Evolutionary conservation across 192 early-diverging fungal species (phyloP).

Genomic region (Coemansia sp.): DNA sequence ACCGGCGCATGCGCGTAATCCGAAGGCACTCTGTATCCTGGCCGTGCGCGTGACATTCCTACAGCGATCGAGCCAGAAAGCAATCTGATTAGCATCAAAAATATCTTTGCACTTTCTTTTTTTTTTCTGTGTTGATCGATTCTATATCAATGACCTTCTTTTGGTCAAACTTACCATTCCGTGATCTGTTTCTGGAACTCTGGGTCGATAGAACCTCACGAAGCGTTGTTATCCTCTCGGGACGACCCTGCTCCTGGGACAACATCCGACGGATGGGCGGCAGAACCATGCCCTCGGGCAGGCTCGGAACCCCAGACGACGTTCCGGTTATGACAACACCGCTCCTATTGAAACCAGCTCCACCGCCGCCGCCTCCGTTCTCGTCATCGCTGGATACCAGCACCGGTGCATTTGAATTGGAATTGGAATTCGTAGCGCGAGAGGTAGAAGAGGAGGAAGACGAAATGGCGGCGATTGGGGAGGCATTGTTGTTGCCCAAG

Average conservation of each 20-base stretch:
- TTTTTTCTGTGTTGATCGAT: neutral
- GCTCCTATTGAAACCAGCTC: slow-evolving; percentile 13
- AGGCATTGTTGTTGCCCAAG: neutral
- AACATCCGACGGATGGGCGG: slow-evolving; percentile 23
- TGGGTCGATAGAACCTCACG: slow-evolving; percentile 39
- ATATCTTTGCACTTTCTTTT: neutral
- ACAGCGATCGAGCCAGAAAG: neutral
- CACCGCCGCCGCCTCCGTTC: slow-evolving; percentile 10
- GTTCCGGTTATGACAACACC: neutral
- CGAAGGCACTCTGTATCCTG: neutral
- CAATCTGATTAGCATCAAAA: neutral
- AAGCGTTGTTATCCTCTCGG: slow-evolving; percentile 47
- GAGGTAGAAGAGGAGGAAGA: too few relatives aligned
- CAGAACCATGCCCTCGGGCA: slow-evolving; percentile 33
- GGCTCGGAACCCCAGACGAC: slow-evolving; percentile 12
- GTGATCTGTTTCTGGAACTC: slow-evolving; percentile 16
- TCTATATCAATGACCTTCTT: neutral
- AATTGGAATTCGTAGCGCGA: neutral
- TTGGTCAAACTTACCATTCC: slow-evolving; percentile 23
- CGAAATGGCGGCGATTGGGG: neutral
- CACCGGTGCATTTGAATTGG: neutral
- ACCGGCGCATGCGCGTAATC: slow-evolving; percentile 11
- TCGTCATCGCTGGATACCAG: slow-evolving; percentile 44
- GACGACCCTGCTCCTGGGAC: slow-evolving; percentile 23
- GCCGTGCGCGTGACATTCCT: neutral